These are phyloP conservation scores for Apiotrichum veenhuisii DNA, from an alignment of 1,284 basidiomycete genomes.

Conservation along the genomic window DNA sequence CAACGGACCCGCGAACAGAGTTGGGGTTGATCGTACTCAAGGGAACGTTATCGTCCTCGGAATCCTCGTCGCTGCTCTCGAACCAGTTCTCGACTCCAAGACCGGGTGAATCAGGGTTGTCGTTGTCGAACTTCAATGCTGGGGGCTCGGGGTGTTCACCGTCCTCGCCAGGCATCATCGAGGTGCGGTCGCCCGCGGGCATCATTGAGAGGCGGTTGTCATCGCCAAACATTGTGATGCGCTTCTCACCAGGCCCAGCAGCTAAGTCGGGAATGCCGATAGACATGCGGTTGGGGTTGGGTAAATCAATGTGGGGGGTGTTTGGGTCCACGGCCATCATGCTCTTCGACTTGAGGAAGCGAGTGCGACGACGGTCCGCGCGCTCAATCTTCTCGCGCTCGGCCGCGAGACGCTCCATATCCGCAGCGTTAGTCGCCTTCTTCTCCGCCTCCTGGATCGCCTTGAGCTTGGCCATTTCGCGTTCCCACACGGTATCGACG, in stretches of 20 bases:
- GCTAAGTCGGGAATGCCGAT: not conserved
- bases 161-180: not conserved
- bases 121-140: not conserved
- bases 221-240: slow-evolving; percentile 3
- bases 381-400: slow-evolving; percentile 11
- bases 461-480: slow-evolving; percentile 43
- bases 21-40: not conserved
- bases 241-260: not conserved
- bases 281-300: slow-evolving; percentile 3
- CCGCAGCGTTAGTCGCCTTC: slow-evolving; percentile 21
- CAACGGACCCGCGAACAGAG: not conserved
- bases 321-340: not conserved
- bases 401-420: slow-evolving; percentile 9
- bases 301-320: not conserved
- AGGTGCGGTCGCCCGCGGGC: not conserved
- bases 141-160: not conserved
- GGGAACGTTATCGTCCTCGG: slow-evolving; percentile 7
- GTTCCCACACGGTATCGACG: slow-evolving; percentile 47
- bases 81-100: slow-evolving; percentile 19
- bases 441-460: slow-evolving; percentile 29
- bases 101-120: slow-evolving; percentile 1
- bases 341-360: slow-evolving; percentile 2
- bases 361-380: slow-evolving; percentile 9
- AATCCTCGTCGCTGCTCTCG: slow-evolving; percentile 16
- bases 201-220: not conserved